Evolutionary conservation across 768 basidiomycete genomes (phyloP), one percentile per base, ranked within the genome.

Genomic region (Agaricus blazei): DNA sequence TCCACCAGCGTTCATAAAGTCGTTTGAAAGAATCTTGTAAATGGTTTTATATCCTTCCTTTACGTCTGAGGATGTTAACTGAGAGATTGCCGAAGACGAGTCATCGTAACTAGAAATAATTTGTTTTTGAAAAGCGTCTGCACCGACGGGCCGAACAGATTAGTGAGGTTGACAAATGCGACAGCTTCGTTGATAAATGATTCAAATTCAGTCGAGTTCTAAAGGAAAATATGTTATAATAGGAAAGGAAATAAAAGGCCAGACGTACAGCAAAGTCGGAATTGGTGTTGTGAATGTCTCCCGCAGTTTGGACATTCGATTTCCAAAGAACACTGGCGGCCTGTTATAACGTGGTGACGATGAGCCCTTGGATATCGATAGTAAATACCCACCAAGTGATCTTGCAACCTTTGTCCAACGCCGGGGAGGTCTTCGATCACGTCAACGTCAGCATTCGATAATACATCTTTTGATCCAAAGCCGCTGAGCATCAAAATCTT

Each of bases 121-220:
- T 48, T 61, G 57, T 4, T 43, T 40, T 36, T 64, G 61, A 44
- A 67, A 57, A 8, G 40, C 56, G 26, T 59, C 7, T 2, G 49
- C 58, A 24, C 52, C 55, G 43, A 53, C 54, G 8, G 58, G 42
- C 68, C 74, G 57, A 82, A 70, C 31, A 82, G 72, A 34, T 66
- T 67, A 37, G 77, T 75, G 57, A 75, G 68, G 67, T 84, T 84
- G 60, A 77, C 72, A 63, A 84, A 87, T 6, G 79, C 80, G 38
- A 80, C 81, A 3, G 84, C 84, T 34, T 81, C 77, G 72, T 86
- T 87, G 64, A 85, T 72, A 65, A 78, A 81, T 3, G 83, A 84
- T 14, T 75, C 61, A 66, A 80, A 79, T 53, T 68, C 66, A 1
- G 69, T 51, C 6, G 68, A 60, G 53, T 63, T 65, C 66, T 72